Evolutionary conservation across 2,329 filamentous ascomycete species (phyloP), one percentile per base, ranked within the genome.

Genomic region (Monilinia fructicola): DNA sequence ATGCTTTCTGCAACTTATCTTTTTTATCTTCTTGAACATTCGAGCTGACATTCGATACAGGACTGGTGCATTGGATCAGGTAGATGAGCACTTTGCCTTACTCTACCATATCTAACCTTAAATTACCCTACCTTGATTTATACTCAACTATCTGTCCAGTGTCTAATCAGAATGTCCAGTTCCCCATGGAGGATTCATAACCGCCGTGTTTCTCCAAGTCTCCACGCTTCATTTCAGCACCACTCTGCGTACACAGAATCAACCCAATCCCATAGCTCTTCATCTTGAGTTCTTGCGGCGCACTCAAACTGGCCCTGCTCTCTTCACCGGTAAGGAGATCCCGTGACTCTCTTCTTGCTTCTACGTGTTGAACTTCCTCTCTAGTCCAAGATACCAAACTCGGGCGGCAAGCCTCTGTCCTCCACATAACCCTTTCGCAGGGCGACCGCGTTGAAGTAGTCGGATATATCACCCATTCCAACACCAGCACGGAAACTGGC

Each of bases 111-210:
- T 10, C 52, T 31, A 28, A 18, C 26, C 31, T n/a, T 65, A 18
- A 64, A 48, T 38, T 35, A 4, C 10, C 40, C 40, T 14, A 5
- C 28, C 5, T 35, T 35, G 9, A 35, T 35, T 6, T 7, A 35
- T 16, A 52, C 54, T 18, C 54, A 58, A 59, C 62, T 62, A 50
- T 16, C 66, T 59, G 46, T 67, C 21, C 60, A 31, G 16, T 23
- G 16, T 42, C 44, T 65, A 28, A 46, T 44, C 65, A 64, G 54
- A 26, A 21, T n/a, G 42, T 55, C 46, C 73, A 88, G 89, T 91
- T 16, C 88, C 89, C 7, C 87, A 92, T 76, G 89, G 89, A 63
- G 89, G 89, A 67, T 90, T 88, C 72, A 85, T 90, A 21, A 87
- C 88, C 12, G 82, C 86, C 0, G 81, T 84, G 59, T 82, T 92